phyloP scores from a whole-genome alignment of 2,329 filamentous ascomycete species.

The Geosmithia morbida region DNA sequence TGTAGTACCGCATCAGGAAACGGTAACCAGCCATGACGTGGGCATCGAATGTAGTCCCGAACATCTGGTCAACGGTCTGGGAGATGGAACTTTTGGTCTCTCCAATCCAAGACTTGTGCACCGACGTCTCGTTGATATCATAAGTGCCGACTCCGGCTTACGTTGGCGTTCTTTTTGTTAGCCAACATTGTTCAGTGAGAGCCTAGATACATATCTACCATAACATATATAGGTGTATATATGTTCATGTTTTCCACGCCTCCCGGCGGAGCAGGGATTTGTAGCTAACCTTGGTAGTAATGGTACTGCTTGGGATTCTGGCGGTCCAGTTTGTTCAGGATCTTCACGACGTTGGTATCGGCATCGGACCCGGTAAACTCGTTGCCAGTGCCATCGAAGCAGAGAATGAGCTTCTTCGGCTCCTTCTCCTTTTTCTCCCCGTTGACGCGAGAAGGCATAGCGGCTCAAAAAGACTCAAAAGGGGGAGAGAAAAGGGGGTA shows the following conservation, averaged over 20 bases:
- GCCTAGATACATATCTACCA: neutral
- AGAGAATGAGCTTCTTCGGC: constrained; percentile 27
- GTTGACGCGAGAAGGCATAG: neutral
- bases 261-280: too few species aligned
- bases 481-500: neutral
- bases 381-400: constrained; percentile 34
- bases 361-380: constrained; percentile 27
- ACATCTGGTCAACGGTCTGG: constrained; percentile 24
- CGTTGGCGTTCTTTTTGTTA: neutral
- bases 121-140: constrained; percentile 24
- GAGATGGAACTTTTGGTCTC: constrained; percentile 19
- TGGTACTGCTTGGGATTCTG: constrained; percentile 27
- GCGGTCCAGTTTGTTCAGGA: constrained; percentile 30
- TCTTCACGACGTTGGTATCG: constrained; percentile 39
- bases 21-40: constrained; percentile 38
- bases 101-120: constrained; percentile 20
- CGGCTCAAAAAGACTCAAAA: too few species aligned
- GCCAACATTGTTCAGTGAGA: neutral
- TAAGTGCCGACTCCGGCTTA: constrained; percentile 35
- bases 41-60: constrained; percentile 31
- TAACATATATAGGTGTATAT: too few species aligned
- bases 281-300: constrained; percentile 29
- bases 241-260: too few species aligned
- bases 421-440: constrained; percentile 3
- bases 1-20: constrained; percentile 39